A percentile compares a stretch with the other conserved stretches of the same genome.
Evolutionary conservation across 139 green algal species (phyloP).

Genomic region (Spirogloea muscicola): DNA sequence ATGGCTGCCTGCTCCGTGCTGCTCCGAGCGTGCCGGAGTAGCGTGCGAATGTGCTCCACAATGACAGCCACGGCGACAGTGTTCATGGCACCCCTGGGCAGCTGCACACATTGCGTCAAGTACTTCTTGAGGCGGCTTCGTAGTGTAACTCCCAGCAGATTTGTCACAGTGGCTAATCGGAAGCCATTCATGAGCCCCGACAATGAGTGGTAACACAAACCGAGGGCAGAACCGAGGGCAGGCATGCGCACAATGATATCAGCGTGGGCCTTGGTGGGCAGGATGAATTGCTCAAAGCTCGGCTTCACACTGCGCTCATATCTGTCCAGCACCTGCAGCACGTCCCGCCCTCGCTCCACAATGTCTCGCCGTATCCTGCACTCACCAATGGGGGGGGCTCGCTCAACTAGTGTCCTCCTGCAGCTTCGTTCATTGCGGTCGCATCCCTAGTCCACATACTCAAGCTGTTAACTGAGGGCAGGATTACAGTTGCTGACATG

Average conservation of each 20-base stretch:
- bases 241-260: constrained; percentile 75
- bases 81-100: constrained; percentile 76
- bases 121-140: background rate
- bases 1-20: no score
- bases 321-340: constrained; percentile 6
- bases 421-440: no score
- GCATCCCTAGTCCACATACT: no score
- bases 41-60: constrained; percentile 79
- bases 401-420: background rate
- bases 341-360: constrained; percentile 25
- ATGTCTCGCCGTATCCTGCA: constrained; percentile 25
- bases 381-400: background rate
- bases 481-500: no score
- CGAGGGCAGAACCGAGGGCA: no score
- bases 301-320: constrained; percentile 66
- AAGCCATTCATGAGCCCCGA: no score
- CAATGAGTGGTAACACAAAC: background rate
- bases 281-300: constrained; percentile 83
- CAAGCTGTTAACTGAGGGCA: no score
- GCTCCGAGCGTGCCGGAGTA: constrained; percentile 11
- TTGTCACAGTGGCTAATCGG: no score
- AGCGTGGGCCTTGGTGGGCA: constrained; percentile 69
- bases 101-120: background rate
- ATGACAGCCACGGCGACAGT: constrained; percentile 91
- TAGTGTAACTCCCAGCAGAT: background rate